Evolutionary conservation across 2,329 filamentous ascomycete genomes (phyloP), one percentile per base, ranked within the genome.

Genomic region (Aspergillus hortae): DNA sequence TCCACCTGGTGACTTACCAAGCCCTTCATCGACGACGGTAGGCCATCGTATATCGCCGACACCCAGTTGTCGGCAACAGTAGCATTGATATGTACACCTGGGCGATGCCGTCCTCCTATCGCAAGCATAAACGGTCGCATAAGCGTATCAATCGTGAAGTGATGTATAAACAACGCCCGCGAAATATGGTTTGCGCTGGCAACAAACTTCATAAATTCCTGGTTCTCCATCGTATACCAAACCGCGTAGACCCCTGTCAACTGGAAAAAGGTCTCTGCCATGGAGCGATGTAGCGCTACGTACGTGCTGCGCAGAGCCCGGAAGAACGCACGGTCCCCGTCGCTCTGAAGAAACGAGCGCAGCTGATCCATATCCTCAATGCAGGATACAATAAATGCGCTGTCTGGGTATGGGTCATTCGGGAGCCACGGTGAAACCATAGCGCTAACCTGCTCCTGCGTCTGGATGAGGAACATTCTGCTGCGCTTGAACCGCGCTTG

Each of bases 121-220:
- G 19, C 42, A 7, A 58, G 57, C 2, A 65, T 56, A 0, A 40
- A 25, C 9, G 63, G 62, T 52, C 57, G 67, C 51, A 80, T 67
- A 5, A 78, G 62, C 1, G 75, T 64, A 47, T 79, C 74, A 0
- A 78, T 58, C 1, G 73, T 69, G n/a, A 79, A 68, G 57, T 77
- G 78, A 56, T 79, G 75, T 6, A 72, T 67, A 4, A 79, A 67
- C 4, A 80, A 61, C 3, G 78, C 70, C 25, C 73, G 74, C 1
- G 74, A 67, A 4, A 74, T 56, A 42, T 60, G 60, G 48, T 80
- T 78, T 36, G 62, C 60, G 0, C 73, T 66, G 40, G 74, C 65
- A 52, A 78, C 67, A 59, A 79, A 77, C 1, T 65, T 62, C 40
- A 70, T 66, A 53, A 80, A 78, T 15, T 71, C 61, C 2, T 67